These are phyloP conservation scores for Triangularia verruculosa DNA, from an alignment of 2,329 filamentous ascomycete species.

Conservation along the genomic window DNA sequence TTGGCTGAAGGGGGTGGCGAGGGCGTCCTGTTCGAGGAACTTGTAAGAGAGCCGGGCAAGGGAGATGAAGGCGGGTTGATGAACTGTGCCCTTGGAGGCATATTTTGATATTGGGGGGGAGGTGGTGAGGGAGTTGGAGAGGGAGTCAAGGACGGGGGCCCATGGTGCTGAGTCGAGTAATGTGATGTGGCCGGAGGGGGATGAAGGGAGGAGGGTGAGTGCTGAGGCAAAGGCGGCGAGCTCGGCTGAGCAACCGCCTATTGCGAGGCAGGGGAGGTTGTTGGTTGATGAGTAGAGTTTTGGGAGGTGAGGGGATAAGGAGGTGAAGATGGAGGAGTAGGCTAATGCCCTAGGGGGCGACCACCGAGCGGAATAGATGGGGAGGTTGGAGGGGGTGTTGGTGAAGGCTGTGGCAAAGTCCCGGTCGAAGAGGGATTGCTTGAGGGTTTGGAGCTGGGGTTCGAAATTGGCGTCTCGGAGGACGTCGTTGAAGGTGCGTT, in stretches of 20 bases:
- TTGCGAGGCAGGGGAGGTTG: conserved; percentile 42
- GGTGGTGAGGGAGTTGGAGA: conserved; percentile 56
- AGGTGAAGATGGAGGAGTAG: conserved; percentile 61
- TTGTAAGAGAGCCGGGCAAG: conserved; percentile 37
- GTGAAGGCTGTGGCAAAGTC: conserved; percentile 83
- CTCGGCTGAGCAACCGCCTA: conserved; percentile 61
- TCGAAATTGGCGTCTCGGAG: conserved; percentile 48
- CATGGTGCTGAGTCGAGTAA: conserved; percentile 85
- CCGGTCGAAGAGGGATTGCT: conserved; percentile 78
- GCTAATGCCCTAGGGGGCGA: conserved; percentile 81
- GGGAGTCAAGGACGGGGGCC: conserved; percentile 57
- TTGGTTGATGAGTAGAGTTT: neutral
- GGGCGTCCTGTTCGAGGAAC: conserved; percentile 50
- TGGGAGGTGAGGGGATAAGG: conserved; percentile 36
- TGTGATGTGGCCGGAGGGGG: conserved; percentile 43
- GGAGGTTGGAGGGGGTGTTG: conserved; percentile 60
- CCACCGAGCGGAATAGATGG: conserved; percentile 87
- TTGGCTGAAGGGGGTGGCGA: conserved; percentile 29
- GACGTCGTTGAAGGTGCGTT: conserved; percentile 55
- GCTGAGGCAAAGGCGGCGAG: conserved; percentile 53
- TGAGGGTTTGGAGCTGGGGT: conserved; percentile 72
- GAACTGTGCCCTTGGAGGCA: conserved; percentile 47
- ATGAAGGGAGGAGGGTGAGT: conserved; percentile 31
- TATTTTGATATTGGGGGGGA: conserved; percentile 51
- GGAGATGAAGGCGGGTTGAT: neutral